Evolutionary conservation across 2,329 filamentous ascomycete genomes (phyloP).

Genomic region (Claviceps fusiformis): DNA sequence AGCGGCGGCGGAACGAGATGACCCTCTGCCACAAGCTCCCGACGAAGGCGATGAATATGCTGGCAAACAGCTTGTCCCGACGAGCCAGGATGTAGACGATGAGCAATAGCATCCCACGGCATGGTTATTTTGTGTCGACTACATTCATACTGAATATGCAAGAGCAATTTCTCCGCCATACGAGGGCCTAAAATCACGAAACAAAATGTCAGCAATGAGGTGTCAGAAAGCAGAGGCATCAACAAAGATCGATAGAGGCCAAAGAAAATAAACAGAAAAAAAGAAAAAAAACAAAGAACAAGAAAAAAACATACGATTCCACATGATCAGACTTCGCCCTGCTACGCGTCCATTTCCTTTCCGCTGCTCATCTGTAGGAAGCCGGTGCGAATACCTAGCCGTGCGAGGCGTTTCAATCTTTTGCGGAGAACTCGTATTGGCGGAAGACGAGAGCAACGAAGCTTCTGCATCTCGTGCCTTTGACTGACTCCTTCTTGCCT

Average conservation of each 20-base stretch:
- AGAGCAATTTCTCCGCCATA: slow-evolving; percentile 31
- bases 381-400: slow-evolving; percentile 12
- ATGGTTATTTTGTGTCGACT: slow-evolving; percentile 17
- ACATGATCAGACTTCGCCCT: slow-evolving; percentile 27
- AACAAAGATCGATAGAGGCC: neutral
- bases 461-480: slow-evolving; percentile 6
- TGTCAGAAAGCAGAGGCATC: neutral
- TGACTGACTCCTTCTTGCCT: slow-evolving; percentile 5
- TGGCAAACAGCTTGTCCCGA: slow-evolving; percentile 25
- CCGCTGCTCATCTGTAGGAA: slow-evolving; percentile 14
- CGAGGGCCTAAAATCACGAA: slow-evolving; percentile 23
- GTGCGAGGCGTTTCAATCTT: slow-evolving; percentile 6
- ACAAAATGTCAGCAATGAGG: neutral
- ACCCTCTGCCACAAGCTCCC: slow-evolving; percentile 23
- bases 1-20: slow-evolving; percentile 26
- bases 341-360: slow-evolving; percentile 15
- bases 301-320: slow-evolving; percentile 24
- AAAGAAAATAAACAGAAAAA: neutral
- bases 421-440: slow-evolving; percentile 2
- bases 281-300: neutral
- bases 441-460: neutral
- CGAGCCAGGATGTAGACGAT: slow-evolving; percentile 27
- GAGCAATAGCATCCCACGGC: slow-evolving; percentile 27
- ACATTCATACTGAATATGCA: slow-evolving; percentile 28
- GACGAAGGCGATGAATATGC: slow-evolving; percentile 22